These are phyloP conservation scores for Diaporthe eres DNA, from an alignment of 2,329 filamentous ascomycete genomes.

Conservation along the genomic window DNA sequence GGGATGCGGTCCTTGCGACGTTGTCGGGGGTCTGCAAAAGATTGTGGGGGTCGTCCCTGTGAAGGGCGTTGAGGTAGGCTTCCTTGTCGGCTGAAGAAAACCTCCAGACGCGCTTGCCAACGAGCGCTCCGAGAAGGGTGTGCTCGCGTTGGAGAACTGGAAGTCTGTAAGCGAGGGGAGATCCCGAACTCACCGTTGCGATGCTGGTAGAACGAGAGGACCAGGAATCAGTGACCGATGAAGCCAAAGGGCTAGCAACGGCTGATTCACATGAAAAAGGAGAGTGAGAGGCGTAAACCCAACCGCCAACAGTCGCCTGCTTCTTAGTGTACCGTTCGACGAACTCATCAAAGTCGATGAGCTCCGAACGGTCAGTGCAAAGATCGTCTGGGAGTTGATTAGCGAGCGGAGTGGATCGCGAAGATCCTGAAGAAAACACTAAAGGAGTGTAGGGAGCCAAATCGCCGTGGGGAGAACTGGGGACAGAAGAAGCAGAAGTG, in stretches of 20 bases:
- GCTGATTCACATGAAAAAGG: constrained; percentile 23
- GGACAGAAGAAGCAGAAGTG: not conserved
- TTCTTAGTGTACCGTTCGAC: not conserved
- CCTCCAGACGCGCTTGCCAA: constrained; percentile 25
- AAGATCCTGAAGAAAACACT: not conserved
- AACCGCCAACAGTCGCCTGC: not conserved
- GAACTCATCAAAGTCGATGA: not conserved
- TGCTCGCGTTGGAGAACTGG: not conserved
- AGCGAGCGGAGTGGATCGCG: constrained; percentile 4
- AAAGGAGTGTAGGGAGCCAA: not conserved
- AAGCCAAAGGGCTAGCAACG: constrained; percentile 21
- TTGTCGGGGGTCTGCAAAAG: constrained; percentile 25
- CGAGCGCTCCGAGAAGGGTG: constrained; percentile 27
- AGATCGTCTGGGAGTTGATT: not conserved
- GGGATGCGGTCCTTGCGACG: constrained; percentile 5
- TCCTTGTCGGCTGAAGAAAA: constrained; percentile 5
- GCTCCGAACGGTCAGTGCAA: not conserved
- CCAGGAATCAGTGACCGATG: constrained; percentile 30
- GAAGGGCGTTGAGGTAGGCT: constrained; percentile 7
- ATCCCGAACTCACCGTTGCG: constrained; percentile 15
- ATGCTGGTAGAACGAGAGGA: constrained; percentile 29
- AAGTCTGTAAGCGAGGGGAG: constrained; percentile 22
- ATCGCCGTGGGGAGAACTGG: not conserved
- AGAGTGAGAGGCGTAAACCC: not conserved
- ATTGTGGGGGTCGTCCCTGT: constrained; percentile 15